Percentiles rank a stretch among this genome's conserved stretches.
Evolutionary conservation across 768 basidiomycete genomes (phyloP).

Genomic region (Trichaptum fuscoviolaceum): DNA sequence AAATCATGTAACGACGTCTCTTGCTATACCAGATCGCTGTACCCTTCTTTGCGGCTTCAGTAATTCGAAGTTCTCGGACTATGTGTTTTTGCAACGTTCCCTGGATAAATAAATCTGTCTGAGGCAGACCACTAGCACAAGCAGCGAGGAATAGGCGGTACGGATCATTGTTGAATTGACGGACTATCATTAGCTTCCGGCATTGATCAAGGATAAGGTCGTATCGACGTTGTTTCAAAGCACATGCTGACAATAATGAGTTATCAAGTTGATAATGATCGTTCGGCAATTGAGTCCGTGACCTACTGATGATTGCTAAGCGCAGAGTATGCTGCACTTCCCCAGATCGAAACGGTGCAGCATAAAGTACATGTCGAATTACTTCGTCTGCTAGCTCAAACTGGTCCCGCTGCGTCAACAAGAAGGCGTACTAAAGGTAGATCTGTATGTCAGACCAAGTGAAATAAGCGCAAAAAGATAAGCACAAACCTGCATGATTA

Average conservation of each 20-base stretch:
- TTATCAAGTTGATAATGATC: slow-evolving; percentile 2
- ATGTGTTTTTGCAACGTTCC: slow-evolving; percentile 80
- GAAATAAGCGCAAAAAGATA: neutral
- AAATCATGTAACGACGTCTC: slow-evolving; percentile 52
- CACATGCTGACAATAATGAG: slow-evolving; percentile 53
- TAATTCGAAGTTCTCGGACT: slow-evolving; percentile 70
- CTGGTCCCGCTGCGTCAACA: slow-evolving; percentile 57
- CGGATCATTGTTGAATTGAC: slow-evolving; percentile 88
- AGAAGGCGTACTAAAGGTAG: slow-evolving; percentile 61
- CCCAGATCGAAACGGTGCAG: slow-evolving; percentile 64
- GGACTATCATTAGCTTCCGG: slow-evolving; percentile 63
- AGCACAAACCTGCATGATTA: slow-evolving; percentile 75
- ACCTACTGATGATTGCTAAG: slow-evolving; percentile 70
- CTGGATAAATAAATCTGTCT: slow-evolving; percentile 73
- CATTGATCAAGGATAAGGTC: slow-evolving; percentile 64
- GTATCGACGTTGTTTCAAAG: slow-evolving; percentile 52
- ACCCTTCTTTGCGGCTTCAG: slow-evolving; percentile 59
- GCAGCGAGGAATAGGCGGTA: slow-evolving; percentile 70
- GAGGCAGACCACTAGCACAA: slow-evolving; percentile 62
- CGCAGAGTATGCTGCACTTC: slow-evolving; percentile 66
- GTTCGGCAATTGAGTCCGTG: neutral
- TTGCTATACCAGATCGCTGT: slow-evolving; percentile 61
- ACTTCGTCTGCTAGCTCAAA: slow-evolving; percentile 69
- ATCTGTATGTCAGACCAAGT: slow-evolving; percentile 8
- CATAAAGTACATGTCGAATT: slow-evolving; percentile 66